Evolutionary conservation across 2,329 filamentous ascomycete genomes (phyloP), one percentile per base, ranked within the genome.

Genomic region (Colletotrichum trifolii): DNA sequence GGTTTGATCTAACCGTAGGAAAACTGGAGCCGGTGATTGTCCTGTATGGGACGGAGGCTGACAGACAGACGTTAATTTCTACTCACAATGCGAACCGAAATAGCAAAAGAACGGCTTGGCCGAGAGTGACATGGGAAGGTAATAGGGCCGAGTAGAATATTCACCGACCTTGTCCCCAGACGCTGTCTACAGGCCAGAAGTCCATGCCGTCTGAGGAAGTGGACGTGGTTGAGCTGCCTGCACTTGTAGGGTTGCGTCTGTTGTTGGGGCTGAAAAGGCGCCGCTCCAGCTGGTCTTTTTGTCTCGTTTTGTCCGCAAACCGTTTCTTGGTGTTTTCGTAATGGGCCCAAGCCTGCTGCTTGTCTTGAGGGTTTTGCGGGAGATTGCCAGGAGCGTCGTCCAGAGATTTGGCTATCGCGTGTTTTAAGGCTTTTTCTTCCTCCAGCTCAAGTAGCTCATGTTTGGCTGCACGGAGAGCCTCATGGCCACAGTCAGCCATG

Each of bases 371-470:
- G 48, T 49, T 49, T n/a, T 15, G 8, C 10, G 42, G 36, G 4
- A 48, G 42, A 33, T 64, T 49, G 35, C 36, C 47, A 34, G 54
- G 54, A 10, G 42, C 48, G 33, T 50, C 53, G 11, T 62, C 62
- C 42, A 35, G 38, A 13, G 64, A 66, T 25, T 64, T 34, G 36
- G 39, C 43, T 34, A 66, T 60, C n/a, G 42, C 54, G 3, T 43
- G 48, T 15, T 53, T 25, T 13, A 64, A 17, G 25, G 58, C 53
- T 35, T 43, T 36, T 45, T 66, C 64, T 33, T 42, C 43, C 45
- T 66, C 53, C n/a, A 64, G 48, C n/a, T 59, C 58, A 33, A 65
- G 52, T 6, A 65, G 40, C 36, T 65, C 62, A 53, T 62, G 47
- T 46, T 50, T 46, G 25, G 42, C 36, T 3, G 46, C 38, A 12